Conservation (phyloP, 2,329 filamentous ascomycete genomes). For the Fusarium sp. region DNA sequence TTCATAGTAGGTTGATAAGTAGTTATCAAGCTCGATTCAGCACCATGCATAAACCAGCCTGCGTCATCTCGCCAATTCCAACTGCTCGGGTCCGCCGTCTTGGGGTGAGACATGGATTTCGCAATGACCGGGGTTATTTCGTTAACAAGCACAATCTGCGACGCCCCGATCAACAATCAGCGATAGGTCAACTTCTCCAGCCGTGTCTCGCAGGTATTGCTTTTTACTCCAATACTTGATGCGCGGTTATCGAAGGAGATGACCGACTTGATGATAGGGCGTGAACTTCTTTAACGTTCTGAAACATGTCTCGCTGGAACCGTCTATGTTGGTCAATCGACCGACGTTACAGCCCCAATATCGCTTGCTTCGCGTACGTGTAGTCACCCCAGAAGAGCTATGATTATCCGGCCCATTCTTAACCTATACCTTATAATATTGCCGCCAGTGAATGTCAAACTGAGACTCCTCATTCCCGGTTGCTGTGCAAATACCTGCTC, state of each 20-base stretch:
- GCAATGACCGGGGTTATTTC: conserved; percentile 10
- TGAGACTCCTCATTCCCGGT: conserved; percentile 4
- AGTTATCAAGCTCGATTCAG: conserved; percentile 6
- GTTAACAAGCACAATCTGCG: background rate
- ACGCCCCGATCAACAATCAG: conserved; percentile 3
- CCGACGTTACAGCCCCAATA: conserved; percentile 22
- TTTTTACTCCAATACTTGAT: background rate
- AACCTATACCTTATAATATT: conserved; percentile 8
- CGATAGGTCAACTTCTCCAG: conserved; percentile 22
- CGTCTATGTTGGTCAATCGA: background rate
- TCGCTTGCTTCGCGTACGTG: conserved; percentile 14
- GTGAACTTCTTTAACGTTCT: conserved; percentile 5
- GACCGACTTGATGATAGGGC: background rate
- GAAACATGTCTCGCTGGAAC: conserved; percentile 12
- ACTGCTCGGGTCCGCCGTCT: conserved; percentile 34
- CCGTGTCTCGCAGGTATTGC: background rate
- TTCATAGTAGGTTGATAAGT: background rate
- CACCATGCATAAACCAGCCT: conserved; percentile 13
- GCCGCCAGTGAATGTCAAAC: background rate
- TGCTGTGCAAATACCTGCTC: background rate
- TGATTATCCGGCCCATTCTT: background rate
- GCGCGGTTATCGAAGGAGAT: background rate
- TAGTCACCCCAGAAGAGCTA: background rate
- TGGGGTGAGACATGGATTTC: conserved; percentile 14
- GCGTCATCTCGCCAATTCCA: conserved; percentile 42